Conservation (phyloP, 1,139 yeast species). For the Magnusiomyces ingens region DNA sequence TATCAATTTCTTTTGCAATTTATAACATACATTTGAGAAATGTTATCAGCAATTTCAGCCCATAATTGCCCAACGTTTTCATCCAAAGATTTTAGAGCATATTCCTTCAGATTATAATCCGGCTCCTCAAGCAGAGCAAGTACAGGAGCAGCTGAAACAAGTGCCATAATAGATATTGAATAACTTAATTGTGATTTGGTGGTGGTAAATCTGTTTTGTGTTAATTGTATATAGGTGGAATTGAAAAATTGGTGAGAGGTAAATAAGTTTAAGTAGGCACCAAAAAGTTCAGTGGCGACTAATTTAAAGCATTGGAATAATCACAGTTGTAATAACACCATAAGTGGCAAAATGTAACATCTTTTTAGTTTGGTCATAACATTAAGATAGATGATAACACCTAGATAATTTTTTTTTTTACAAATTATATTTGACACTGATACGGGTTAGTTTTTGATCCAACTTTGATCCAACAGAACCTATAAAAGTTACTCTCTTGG, state of each 20-base stretch:
- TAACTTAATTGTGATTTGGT: background rate
- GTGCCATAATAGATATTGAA: slow-evolving; percentile 17
- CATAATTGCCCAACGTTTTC: slow-evolving; percentile 83
- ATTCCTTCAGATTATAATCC: slow-evolving; percentile 68
- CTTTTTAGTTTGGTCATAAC: no score
- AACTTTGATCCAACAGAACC: background rate
- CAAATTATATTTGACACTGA: background rate
- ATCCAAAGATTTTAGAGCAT: slow-evolving; percentile 79
- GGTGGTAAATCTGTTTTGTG: background rate
- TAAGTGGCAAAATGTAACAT: no score
- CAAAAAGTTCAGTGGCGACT: background rate
- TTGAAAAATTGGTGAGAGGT: slow-evolving; percentile 7
- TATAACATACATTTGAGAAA: slow-evolving; percentile 50
- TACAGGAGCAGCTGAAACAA: slow-evolving; percentile 64
- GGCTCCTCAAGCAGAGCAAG: slow-evolving; percentile 82
- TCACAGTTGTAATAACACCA: background rate
- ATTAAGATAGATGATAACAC: no score
- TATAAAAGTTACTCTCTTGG: background rate
- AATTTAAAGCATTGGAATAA: background rate
- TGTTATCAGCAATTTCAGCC: slow-evolving; percentile 94
- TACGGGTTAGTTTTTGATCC: no score
- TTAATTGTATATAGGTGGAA: slow-evolving; percentile 17
- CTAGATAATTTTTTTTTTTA: no score
- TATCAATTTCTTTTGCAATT: background rate
- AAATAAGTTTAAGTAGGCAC: background rate